These are phyloP conservation scores for Ensete ventricosum DNA, from an alignment of 176 grass and related monocot genomes.

Conservation along the genomic window DNA sequence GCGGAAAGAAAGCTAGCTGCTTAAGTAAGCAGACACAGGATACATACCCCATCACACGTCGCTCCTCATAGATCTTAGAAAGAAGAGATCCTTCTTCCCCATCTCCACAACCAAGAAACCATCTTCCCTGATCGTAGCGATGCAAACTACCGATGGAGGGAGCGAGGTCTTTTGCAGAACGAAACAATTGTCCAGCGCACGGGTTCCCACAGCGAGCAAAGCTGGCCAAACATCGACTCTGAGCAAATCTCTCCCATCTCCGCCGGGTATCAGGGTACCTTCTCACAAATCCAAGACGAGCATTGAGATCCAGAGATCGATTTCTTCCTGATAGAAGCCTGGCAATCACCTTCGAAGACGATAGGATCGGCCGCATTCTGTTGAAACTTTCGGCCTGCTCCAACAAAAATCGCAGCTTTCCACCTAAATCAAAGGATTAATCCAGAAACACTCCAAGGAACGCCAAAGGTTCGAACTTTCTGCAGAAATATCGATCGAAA, in stretches of 20 bases:
- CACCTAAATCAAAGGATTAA: background rate
- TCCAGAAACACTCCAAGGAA: background rate
- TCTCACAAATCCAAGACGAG: constrained; percentile 32
- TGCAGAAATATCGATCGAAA: background rate
- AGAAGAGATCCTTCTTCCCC: constrained; percentile 77
- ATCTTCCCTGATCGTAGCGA: constrained; percentile 37
- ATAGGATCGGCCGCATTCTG: constrained; percentile 41
- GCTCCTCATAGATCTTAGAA: constrained; percentile 84
- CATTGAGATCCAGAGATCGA: constrained; percentile 34
- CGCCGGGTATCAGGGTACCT: constrained; percentile 18
- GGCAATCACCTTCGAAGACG: constrained; percentile 26
- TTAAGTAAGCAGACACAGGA: background rate
- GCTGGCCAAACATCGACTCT: constrained; percentile 43
- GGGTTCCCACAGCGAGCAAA: constrained; percentile 26
- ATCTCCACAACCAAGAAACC: constrained; percentile 80
- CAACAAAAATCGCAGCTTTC: constrained; percentile 8
- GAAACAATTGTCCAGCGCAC: constrained; percentile 17
- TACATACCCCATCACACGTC: constrained; percentile 68
- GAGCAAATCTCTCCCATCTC: constrained; percentile 36
- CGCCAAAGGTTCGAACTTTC: background rate
- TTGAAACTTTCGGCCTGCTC: background rate
- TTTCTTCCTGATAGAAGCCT: constrained; percentile 16
- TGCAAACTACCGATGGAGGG: constrained; percentile 16
- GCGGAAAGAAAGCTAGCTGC: too few species aligned
- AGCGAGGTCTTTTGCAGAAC: background rate